A percentile compares a stretch with the other conserved stretches of the same genome.
Evolutionary conservation across 495 filamentous ascomycete genomes (phyloP).

Genomic region (Penicillium macrosclerotiorum): DNA sequence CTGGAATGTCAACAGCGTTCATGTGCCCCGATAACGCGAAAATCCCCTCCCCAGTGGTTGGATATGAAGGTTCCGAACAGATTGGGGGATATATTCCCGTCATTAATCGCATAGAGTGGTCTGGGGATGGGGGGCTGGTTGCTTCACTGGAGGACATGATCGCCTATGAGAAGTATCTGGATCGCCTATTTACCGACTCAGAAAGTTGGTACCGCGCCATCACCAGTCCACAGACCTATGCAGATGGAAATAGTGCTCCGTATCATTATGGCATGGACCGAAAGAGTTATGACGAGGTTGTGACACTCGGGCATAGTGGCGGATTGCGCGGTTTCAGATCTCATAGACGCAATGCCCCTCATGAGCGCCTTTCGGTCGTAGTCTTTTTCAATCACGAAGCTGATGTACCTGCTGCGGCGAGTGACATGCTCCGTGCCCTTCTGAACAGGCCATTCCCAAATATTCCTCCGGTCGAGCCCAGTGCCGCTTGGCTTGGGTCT

Average conservation of each 20-base stretch:
- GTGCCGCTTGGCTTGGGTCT: conserved; percentile 18
- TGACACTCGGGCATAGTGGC: conserved; percentile 29
- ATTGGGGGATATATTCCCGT: conserved; percentile 18
- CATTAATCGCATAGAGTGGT: conserved; percentile 36
- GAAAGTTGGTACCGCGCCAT: conserved; percentile 25
- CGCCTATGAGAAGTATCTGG: conserved; percentile 30
- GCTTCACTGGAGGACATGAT: conserved; percentile 37
- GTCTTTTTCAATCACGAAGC: conserved; percentile 30
- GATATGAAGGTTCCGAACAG: conserved; percentile 31
- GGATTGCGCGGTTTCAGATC: conserved; percentile 34
- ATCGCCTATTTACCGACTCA: conserved; percentile 17
- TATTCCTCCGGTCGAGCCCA: not conserved
- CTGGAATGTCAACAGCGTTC: conserved; percentile 30
- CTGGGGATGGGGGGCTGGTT: conserved; percentile 35
- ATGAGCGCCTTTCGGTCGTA: conserved; percentile 26
- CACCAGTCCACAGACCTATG: conserved; percentile 14
- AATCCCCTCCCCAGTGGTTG: conserved; percentile 28
- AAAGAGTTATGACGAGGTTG: conserved; percentile 9
- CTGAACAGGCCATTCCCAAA: conserved; percentile 11
- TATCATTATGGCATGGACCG: conserved; percentile 29
- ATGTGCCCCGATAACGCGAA: conserved; percentile 26
- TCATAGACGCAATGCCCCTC: conserved; percentile 25
- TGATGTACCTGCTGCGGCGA: conserved; percentile 11
- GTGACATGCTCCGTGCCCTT: conserved; percentile 16
- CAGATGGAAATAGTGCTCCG: conserved; percentile 18